Evolutionary conservation across 75 land plant genomes (phyloP), one percentile per base, ranked within the genome.

Genomic region (Pseudotsuga menziesii): DNA sequence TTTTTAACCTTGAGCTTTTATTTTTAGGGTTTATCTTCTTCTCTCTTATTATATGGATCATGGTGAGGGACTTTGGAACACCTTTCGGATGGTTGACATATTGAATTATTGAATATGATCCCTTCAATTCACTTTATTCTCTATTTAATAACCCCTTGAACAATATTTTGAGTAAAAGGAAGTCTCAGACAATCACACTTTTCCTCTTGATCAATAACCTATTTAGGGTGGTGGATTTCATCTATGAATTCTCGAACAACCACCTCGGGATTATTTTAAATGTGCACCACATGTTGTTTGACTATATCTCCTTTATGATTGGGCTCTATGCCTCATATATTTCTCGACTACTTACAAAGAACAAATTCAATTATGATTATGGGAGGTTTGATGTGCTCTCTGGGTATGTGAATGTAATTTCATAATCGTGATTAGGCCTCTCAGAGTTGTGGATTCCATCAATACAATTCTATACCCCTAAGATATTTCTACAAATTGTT

Each of bases 251-350:
- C 74, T 90, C 91, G 90, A 91, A 94, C 79, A 96, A 96, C 84
- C 91, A 97, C 78, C 89, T 96, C 66, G 99, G 99, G 8, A 83
- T 96, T 83, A 89, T 96, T 77, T 96, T 94, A 2, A 94, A 96
- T 83, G 99, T 94, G 0, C 94, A 94, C 74, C 97, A 96, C 69
- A 94, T 96, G 99, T 78, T 96, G 74, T 96, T 96, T 81, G 97
- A 94, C 79, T 96, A 97, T 85, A 94, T 93, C 71, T 94, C 99
- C 20, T 79, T 96, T 57, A 93, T 91, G 5, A 96, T 94, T 80
- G 99, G 99, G 58, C 86, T 96, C 1, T 96, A 96, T 78, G 98
- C 98, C 16, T 93, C 98, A 0, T 95, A 95, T 76, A 87, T 91
- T 52, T 94, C 99, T 2, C 71, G 90, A 36, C 86, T 96, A 72